phyloP scores from a whole-genome alignment of 495 filamentous ascomycete species.

The Daldinia bambusicola region DNA sequence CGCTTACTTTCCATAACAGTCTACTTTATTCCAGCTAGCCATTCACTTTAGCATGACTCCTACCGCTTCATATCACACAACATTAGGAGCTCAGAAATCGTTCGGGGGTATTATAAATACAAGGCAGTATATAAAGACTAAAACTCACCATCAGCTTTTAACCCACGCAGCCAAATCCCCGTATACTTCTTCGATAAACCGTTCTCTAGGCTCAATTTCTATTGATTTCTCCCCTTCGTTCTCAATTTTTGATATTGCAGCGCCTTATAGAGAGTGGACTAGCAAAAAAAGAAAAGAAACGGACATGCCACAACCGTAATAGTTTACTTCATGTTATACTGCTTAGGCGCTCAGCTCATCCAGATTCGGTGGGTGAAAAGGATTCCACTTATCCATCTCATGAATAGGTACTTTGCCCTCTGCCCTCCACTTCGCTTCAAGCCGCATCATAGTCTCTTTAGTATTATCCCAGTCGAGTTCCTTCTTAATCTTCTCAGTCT shows the following conservation, averaged over 20 bases:
- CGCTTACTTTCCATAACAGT: too few species aligned
- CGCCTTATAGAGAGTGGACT: neutral
- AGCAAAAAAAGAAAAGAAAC: neutral
- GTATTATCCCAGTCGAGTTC: conserved; percentile 44
- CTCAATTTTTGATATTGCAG: neutral
- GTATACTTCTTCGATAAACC: neutral
- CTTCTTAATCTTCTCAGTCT: conserved; percentile 33
- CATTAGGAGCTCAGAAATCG: too few species aligned
- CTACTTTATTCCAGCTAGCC: too few species aligned
- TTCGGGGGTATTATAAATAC: too few species aligned
- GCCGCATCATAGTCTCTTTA: conserved; percentile 8
- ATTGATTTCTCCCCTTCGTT: neutral
- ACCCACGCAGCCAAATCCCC: neutral
- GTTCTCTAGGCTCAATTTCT: neutral
- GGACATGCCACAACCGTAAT: neutral
- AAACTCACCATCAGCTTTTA: neutral
- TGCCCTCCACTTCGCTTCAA: conserved; percentile 27
- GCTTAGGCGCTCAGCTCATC: conserved; percentile 4
- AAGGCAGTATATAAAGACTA: too few species aligned
- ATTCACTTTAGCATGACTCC: too few species aligned
- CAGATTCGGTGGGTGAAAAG: conserved; percentile 14
- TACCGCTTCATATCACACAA: too few species aligned
- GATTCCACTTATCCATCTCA: conserved; percentile 41
- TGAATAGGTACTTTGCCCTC: conserved; percentile 27
- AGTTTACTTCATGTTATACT: neutral